These are phyloP conservation scores for Toxicodendron radicans DNA, from an alignment of 345 rosid genomes.

Conservation along the genomic window DNA sequence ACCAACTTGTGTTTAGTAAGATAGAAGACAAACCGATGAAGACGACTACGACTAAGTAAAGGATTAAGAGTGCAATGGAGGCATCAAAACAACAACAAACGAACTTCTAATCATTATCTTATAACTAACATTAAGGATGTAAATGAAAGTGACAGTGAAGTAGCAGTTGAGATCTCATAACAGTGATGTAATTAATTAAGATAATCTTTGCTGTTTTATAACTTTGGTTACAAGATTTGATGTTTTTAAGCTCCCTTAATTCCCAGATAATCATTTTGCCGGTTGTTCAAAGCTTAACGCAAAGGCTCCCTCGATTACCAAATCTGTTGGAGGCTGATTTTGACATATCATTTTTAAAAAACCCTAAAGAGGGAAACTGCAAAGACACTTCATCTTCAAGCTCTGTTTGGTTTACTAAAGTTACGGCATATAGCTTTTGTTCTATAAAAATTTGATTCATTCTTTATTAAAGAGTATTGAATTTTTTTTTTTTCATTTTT, in stretches of 20 bases:
- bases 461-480: neutral
- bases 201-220: no score
- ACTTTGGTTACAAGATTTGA: slow-evolving; percentile 37
- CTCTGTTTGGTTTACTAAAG: slow-evolving; percentile 9
- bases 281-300: slow-evolving; percentile 41
- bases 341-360: neutral
- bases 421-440: neutral
- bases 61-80: neutral
- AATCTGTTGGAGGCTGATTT: neutral
- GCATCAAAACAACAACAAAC: neutral
- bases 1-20: no score
- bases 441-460: neutral
- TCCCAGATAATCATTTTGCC: slow-evolving; percentile 25
- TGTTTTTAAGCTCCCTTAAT: neutral
- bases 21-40: no score
- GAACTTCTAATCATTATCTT: neutral
- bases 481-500: neutral
- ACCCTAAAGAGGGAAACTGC: slow-evolving; percentile 18
- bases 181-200: neutral
- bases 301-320: slow-evolving; percentile 19
- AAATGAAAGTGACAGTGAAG: slow-evolving; percentile 26
- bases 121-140: slow-evolving; percentile 23
- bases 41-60: neutral
- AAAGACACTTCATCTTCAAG: slow-evolving; percentile 11
- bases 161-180: slow-evolving; percentile 23